phyloP scores from a whole-genome alignment of 352 stramenopile species.

The Thalassiosira livingstoniorum region DNA sequence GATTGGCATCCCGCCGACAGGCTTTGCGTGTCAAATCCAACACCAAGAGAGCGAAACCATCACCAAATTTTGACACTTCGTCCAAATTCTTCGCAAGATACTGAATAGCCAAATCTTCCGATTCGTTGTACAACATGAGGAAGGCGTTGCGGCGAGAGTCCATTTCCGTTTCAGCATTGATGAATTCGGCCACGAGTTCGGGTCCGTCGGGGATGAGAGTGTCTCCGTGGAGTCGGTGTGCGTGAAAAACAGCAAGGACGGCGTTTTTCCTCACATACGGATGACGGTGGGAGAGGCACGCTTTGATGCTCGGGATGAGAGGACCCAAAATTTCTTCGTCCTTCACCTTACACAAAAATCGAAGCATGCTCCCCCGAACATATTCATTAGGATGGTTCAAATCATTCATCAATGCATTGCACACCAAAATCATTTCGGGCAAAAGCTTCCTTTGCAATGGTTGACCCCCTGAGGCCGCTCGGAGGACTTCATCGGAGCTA shows the following conservation, averaged over 20 bases:
- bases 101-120: constrained; percentile 96
- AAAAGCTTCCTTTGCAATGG: constrained; percentile 92
- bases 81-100: constrained; percentile 98
- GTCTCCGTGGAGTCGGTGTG: constrained; percentile 91
- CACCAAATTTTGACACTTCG: constrained; percentile 88
- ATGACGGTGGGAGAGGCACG: constrained; percentile 98
- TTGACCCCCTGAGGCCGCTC: constrained; percentile 69
- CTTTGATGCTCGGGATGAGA: constrained; percentile 91
- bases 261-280: constrained; percentile 99
- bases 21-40: constrained; percentile 98
- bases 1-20: constrained; percentile 95
- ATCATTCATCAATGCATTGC: constrained; percentile 99
- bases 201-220: constrained; percentile 96
- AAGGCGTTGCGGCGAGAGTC: constrained; percentile 97
- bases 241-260: constrained; percentile 97
- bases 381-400: constrained; percentile 99
- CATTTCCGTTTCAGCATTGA: constrained; percentile 93
- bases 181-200: constrained; percentile 96
- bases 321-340: constrained; percentile 96
- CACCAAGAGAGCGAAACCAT: constrained; percentile 98
- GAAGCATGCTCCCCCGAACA: constrained; percentile 98
- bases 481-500: constrained; percentile 73
- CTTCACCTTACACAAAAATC: constrained; percentile 99
- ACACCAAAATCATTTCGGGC: constrained; percentile 99
- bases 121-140: constrained; percentile 99